Conservation (phyloP, 257 asterid species). For the Solanum peruvianum region DNA sequence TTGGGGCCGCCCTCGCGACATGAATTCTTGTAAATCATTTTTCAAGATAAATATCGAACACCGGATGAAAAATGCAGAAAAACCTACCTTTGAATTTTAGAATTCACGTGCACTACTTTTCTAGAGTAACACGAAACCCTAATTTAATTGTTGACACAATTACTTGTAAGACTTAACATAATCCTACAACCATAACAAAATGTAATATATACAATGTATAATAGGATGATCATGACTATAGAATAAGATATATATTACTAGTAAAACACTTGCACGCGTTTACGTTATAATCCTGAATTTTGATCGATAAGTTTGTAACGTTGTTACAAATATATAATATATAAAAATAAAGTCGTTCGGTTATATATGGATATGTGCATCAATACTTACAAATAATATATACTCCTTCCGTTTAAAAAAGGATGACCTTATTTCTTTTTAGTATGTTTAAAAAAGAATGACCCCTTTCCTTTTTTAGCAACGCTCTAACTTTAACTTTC, state of each 20-base stretch:
- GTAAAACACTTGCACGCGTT: not conserved
- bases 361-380: not conserved
- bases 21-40: not conserved
- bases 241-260: not conserved
- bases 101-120: not conserved
- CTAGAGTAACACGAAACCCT: not conserved
- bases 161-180: not conserved
- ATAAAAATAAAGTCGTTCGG: not conserved
- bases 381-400: not conserved
- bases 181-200: not conserved
- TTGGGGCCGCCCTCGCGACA: too few species aligned
- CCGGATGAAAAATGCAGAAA: too few species aligned
- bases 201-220: not conserved
- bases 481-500: too few species aligned
- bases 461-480: too few species aligned
- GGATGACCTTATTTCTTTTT: too few species aligned
- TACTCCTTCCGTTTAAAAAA: not conserved
- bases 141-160: not conserved
- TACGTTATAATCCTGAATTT: not conserved
- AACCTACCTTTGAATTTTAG: not conserved
- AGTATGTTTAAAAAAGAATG: too few species aligned
- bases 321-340: not conserved
- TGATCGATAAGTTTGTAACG: not conserved
- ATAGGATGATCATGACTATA: not conserved
- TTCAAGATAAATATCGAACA: too few species aligned